A percentile compares a stretch with the other conserved stretches of the same genome.
These are phyloP conservation scores for Lagenidium giganteum DNA, from an alignment of 352 stramenopile species.

Conservation along the genomic window DNA sequence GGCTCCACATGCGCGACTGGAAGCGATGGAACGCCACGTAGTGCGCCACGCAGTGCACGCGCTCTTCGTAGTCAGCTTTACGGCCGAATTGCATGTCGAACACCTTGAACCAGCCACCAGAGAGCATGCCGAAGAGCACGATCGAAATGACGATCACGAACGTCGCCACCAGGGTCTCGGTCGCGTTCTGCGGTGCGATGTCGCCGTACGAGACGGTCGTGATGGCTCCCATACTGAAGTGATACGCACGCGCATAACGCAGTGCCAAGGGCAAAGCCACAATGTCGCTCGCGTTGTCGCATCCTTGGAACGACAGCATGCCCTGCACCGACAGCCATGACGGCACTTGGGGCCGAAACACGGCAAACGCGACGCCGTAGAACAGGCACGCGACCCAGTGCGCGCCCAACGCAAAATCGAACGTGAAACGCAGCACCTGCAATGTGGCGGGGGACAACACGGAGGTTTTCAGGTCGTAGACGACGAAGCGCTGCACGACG, in stretches of 20 bases:
- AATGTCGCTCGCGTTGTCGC: slow-evolving; percentile 22
- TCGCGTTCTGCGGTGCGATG: slow-evolving; percentile 57
- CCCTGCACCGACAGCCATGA: slow-evolving; percentile 21
- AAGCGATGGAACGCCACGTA: slow-evolving; percentile 57
- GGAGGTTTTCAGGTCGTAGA: slow-evolving; percentile 39
- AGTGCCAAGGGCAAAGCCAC: slow-evolving; percentile 24
- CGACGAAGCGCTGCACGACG: slow-evolving; percentile 34
- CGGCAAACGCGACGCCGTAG: slow-evolving; percentile 13
- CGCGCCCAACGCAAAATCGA: slow-evolving; percentile 21
- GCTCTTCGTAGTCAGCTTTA: slow-evolving; percentile 51
- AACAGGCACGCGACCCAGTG: slow-evolving; percentile 25
- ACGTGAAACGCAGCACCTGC: slow-evolving; percentile 40
- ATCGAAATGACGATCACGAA: slow-evolving; percentile 65
- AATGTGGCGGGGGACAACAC: slow-evolving; percentile 11
- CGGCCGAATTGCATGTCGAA: slow-evolving; percentile 69
- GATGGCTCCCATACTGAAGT: slow-evolving; percentile 75
- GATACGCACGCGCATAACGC: slow-evolving; percentile 44
- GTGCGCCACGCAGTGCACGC: slow-evolving; percentile 35
- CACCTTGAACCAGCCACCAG: slow-evolving; percentile 61
- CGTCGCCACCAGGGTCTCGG: slow-evolving; percentile 44
- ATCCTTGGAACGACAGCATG: slow-evolving; percentile 47
- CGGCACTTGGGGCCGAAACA: neutral
- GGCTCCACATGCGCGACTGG: slow-evolving; percentile 35
- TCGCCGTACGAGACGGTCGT: slow-evolving; percentile 72
- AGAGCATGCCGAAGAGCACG: slow-evolving; percentile 68